Percentiles rank a stretch among this genome's conserved stretches.
Conservation (phyloP, 164 flowering plant species). For the Macadamia tetraphylla region DNA sequence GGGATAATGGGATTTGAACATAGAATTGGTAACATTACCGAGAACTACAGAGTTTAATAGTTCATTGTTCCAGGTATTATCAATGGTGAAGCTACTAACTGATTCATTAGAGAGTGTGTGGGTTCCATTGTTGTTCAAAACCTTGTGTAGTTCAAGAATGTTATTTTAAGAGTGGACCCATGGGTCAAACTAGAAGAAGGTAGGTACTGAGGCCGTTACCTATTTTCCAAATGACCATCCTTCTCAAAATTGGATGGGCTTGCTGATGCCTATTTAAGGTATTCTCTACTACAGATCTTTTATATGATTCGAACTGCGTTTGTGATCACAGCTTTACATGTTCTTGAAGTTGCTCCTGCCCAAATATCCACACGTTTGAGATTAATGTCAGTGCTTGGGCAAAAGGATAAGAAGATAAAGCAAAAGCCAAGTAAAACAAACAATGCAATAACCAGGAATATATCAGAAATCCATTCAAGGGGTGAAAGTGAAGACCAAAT, state of each 20-base stretch:
- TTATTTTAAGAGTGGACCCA: too few relatives aligned
- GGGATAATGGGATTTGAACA: too few relatives aligned
- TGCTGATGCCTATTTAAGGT: background rate
- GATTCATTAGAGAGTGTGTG: too few relatives aligned
- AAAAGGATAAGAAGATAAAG: background rate
- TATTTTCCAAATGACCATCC: too few relatives aligned
- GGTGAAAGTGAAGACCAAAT: background rate
- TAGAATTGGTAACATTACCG: too few relatives aligned
- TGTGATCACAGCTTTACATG: conserved; percentile 32
- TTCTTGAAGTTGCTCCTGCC: conserved; percentile 72
- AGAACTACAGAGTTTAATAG: too few relatives aligned
- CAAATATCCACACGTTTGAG: background rate
- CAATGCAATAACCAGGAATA: background rate
- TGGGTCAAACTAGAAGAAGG: too few relatives aligned
- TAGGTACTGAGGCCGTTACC: too few relatives aligned
- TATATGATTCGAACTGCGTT: background rate
- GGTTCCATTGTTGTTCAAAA: too few relatives aligned
- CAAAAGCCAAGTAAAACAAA: background rate
- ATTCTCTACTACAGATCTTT: background rate
- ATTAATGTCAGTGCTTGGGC: background rate
- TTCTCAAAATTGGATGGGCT: background rate
- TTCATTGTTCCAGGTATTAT: too few relatives aligned
- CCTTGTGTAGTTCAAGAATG: too few relatives aligned
- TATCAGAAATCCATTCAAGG: background rate
- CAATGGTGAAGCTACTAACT: too few relatives aligned